Percentiles rank a stretch among this genome's conserved stretches.
These are phyloP conservation scores for Xylogone sp. DNA, from an alignment of 2,329 filamentous ascomycete genomes.

Conservation along the genomic window DNA sequence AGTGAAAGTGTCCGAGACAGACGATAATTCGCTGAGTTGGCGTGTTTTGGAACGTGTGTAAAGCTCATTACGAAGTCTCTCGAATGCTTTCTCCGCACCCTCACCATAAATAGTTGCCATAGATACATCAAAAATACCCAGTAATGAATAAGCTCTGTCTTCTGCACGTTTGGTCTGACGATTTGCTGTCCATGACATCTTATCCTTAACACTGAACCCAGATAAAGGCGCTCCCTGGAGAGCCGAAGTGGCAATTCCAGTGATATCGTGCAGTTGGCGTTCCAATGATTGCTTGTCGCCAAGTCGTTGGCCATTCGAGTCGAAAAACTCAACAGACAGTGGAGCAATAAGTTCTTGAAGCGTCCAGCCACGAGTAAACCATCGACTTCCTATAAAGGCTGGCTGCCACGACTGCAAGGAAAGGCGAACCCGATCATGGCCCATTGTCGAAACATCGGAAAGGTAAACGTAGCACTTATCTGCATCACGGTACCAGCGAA, in stretches of 20 bases:
- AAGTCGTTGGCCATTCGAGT: conserved; percentile 4
- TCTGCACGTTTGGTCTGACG: conserved; percentile 33
- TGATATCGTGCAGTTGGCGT: conserved; percentile 8
- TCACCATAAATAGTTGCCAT: conserved; percentile 41
- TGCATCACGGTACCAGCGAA: conserved; percentile 17
- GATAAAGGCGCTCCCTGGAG: conserved; percentile 9
- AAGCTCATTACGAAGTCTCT: conserved; percentile 31
- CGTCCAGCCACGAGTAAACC: conserved; percentile 19
- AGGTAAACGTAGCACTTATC: conserved; percentile 18
- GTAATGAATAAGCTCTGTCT: conserved; percentile 33
- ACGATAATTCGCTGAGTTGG: conserved; percentile 7
- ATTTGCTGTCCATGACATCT: conserved; percentile 29
- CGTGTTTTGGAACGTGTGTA: conserved; percentile 8
- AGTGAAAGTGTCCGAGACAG: conserved; percentile 4
- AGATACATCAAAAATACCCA: conserved; percentile 39
- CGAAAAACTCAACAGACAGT: conserved; percentile 14
- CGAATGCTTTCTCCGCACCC: conserved; percentile 25
- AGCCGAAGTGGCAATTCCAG: conserved; percentile 6
- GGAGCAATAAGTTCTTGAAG: conserved; percentile 18
- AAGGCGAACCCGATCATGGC: neutral
- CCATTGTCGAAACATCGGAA: neutral
- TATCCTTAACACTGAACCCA: conserved; percentile 25
- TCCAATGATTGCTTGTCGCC: conserved; percentile 11
- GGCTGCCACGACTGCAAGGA: conserved; percentile 8
- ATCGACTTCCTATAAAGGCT: conserved; percentile 11